phyloP scores from a whole-genome alignment of 202 grass and related monocot species.

The Zizania palustris region DNA sequence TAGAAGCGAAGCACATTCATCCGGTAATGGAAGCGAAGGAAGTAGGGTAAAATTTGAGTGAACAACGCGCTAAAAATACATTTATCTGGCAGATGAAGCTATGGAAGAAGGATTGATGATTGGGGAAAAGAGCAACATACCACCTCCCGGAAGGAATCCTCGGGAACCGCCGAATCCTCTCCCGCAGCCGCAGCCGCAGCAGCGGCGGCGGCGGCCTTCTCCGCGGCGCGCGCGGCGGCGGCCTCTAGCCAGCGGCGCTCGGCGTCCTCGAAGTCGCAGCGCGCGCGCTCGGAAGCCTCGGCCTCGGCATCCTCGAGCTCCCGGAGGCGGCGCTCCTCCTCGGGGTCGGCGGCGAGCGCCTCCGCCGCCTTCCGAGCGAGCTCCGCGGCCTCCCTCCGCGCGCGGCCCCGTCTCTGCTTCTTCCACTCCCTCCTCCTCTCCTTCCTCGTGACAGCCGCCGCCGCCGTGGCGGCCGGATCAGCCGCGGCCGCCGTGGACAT shows the following conservation, averaged over 20 bases:
- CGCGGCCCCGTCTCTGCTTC: slow-evolving; percentile 71
- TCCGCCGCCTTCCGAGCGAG: slow-evolving; percentile 54
- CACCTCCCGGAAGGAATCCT: slow-evolving; percentile 49
- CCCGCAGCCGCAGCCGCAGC: slow-evolving; percentile 33
- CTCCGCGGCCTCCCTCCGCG: slow-evolving; percentile 57
- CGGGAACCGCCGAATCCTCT: slow-evolving; percentile 46
- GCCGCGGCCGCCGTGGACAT: slow-evolving; percentile 26
- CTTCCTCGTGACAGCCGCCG: slow-evolving; percentile 41
- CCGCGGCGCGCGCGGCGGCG: slow-evolving; percentile 50
- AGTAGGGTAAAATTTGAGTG: background rate
- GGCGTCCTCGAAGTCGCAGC: slow-evolving; percentile 68
- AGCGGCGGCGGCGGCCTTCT: slow-evolving; percentile 50
- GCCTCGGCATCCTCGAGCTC: slow-evolving; percentile 62
- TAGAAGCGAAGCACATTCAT: background rate
- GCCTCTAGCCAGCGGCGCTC: slow-evolving; percentile 81
- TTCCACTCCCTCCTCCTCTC: slow-evolving; percentile 67
- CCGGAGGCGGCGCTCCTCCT: slow-evolving; percentile 61
- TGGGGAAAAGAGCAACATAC: slow-evolving; percentile 23
- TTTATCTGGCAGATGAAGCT: slow-evolving; percentile 6
- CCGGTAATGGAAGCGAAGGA: background rate
- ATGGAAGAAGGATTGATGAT: background rate
- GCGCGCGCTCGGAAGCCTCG: slow-evolving; percentile 59
- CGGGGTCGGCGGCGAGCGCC: slow-evolving; percentile 55
- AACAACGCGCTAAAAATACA: background rate
- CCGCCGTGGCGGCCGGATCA: background rate